Evolutionary conservation across 768 basidiomycete genomes (phyloP).

Genomic region (Rhodosporidiobolus sp.): DNA sequence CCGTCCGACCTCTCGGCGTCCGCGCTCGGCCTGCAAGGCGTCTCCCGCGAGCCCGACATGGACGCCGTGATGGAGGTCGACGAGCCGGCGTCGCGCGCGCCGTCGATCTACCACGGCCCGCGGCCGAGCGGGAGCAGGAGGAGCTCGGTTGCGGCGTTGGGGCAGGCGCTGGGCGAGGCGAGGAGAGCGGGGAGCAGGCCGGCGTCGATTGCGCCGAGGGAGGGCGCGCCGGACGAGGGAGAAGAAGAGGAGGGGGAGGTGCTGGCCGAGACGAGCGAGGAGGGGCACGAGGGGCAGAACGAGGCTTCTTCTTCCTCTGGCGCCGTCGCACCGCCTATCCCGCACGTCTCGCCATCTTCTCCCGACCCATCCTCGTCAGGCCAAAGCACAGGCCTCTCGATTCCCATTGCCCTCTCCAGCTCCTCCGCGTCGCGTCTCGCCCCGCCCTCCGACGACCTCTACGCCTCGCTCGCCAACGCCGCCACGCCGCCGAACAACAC

Average conservation of each 20-base stretch:
- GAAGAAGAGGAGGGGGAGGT: background rate
- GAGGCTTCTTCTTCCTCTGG: background rate
- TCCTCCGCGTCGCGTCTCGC: conserved; percentile 3
- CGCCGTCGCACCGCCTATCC: background rate
- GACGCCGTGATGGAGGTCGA: conserved; percentile 21
- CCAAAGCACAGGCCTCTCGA: too few species aligned
- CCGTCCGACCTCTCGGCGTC: background rate
- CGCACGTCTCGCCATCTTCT: conserved; percentile 3
- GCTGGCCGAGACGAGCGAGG: background rate
- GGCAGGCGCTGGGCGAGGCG: background rate
- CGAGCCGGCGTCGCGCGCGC: conserved; percentile 27
- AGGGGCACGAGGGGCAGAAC: background rate
- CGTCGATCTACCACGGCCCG: conserved; percentile 25
- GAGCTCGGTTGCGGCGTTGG: background rate
- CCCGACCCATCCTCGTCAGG: background rate
- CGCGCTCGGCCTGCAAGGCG: conserved; percentile 15
- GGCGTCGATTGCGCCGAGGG: conserved; percentile 4
- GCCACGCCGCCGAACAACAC: conserved; percentile 50
- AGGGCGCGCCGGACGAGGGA: background rate
- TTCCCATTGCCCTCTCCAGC: background rate
- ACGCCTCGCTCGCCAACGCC: conserved; percentile 39
- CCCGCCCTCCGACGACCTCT: conserved; percentile 15
- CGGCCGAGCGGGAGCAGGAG: background rate
- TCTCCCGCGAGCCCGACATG: conserved; percentile 20
- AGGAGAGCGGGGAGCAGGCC: conserved; percentile 4